These are phyloP conservation scores for Phytophthora sp. DNA, from an alignment of 352 stramenopile species.

Conservation along the genomic window DNA sequence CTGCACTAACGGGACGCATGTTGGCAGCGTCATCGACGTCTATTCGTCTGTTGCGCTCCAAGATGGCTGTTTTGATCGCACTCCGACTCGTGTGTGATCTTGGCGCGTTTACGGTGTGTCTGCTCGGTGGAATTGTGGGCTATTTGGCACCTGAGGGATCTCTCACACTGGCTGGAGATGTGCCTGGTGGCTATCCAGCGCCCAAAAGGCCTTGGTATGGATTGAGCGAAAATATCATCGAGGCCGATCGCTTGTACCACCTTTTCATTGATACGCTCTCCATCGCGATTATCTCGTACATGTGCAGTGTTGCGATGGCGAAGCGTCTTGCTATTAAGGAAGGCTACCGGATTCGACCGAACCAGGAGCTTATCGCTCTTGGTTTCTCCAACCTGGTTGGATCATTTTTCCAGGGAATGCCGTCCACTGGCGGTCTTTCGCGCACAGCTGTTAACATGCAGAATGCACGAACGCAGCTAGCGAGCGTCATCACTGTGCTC, in stretches of 20 bases:
- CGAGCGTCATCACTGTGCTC: constrained; percentile 87
- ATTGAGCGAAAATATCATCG: constrained; percentile 49
- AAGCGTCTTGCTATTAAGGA: constrained; percentile 86
- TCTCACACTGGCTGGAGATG: constrained; percentile 76
- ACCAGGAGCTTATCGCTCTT: constrained; percentile 91
- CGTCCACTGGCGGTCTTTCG: constrained; percentile 89
- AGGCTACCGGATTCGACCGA: constrained; percentile 80
- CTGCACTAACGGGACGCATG: constrained; percentile 52
- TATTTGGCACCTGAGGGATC: constrained; percentile 67
- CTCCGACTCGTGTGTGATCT: constrained; percentile 60
- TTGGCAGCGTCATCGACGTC: constrained; percentile 36
- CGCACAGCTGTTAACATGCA: constrained; percentile 93
- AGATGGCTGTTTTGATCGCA: constrained; percentile 43
- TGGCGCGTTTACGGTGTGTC: constrained; percentile 80
- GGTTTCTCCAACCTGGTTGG: constrained; percentile 91
- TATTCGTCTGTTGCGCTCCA: constrained; percentile 35
- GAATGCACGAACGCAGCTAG: constrained; percentile 86
- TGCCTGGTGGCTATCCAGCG: constrained; percentile 78
- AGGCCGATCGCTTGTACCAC: constrained; percentile 54
- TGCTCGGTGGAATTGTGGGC: constrained; percentile 69
- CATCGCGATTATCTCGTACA: constrained; percentile 93
- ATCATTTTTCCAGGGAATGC: constrained; percentile 91
- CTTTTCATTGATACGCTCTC: constrained; percentile 78
- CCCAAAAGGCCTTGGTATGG: constrained; percentile 52
- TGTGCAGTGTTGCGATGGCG: constrained; percentile 91